These are phyloP conservation scores for Paraconiothyrium sp. DNA, from an alignment of 2,329 filamentous ascomycete species.

Conservation along the genomic window DNA sequence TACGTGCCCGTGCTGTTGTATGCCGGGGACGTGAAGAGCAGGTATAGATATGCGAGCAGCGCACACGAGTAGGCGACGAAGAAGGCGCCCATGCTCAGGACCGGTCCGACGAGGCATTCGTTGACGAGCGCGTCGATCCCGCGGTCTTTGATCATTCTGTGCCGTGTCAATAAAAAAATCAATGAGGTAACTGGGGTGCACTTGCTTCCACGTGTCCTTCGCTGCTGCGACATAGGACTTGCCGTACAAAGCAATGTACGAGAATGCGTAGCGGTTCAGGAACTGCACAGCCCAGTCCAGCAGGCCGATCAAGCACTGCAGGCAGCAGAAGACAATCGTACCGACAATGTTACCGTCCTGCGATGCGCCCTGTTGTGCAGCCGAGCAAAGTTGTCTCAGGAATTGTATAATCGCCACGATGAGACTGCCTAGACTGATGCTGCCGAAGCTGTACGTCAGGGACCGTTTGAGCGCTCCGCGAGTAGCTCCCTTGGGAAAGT, in stretches of 20 bases:
- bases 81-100: constrained; percentile 77
- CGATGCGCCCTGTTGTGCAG: constrained; percentile 74
- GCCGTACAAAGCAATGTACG: constrained; percentile 91
- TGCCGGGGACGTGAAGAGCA: constrained; percentile 79
- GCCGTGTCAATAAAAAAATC: constrained; percentile 24
- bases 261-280: constrained; percentile 92
- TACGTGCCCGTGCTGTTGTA: constrained; percentile 77
- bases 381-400: constrained; percentile 80
- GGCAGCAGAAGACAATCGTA: constrained; percentile 73
- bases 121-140: constrained; percentile 91
- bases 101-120: constrained; percentile 75
- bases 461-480: constrained; percentile 83
- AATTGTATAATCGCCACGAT: constrained; percentile 88
- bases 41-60: constrained; percentile 85
- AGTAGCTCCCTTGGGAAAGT: constrained; percentile 80
- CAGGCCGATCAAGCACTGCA: constrained; percentile 79
- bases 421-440: constrained; percentile 85
- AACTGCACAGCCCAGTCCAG: constrained; percentile 89
- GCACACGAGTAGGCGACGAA: constrained; percentile 87
- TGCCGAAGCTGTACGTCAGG: constrained; percentile 91
- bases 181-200: constrained; percentile 22
- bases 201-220: constrained; percentile 82
- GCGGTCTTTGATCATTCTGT: constrained; percentile 83
- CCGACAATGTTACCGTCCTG: constrained; percentile 74
- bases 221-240: constrained; percentile 86